Percentiles rank a stretch among this genome's conserved stretches.
These are phyloP conservation scores for Pseudognaphalium luteoalbum DNA, from an alignment of 129 eudicot species.

Conservation along the genomic window DNA sequence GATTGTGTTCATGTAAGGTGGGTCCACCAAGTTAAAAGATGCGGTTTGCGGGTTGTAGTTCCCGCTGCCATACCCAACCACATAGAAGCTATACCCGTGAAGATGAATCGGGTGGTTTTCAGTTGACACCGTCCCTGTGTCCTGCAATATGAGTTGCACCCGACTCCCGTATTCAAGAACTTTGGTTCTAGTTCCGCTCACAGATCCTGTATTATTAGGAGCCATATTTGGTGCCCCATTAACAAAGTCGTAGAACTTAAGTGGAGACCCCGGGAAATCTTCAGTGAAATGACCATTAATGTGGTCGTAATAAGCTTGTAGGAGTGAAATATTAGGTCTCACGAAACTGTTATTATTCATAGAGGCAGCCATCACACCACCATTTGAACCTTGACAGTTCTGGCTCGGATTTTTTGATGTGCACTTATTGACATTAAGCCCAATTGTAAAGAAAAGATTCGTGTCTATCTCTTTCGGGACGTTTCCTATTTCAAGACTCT, in stretches of 20 bases:
- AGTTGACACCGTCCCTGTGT: conserved; percentile 67
- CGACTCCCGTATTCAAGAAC: conserved; percentile 61
- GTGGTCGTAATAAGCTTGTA: conserved; percentile 61
- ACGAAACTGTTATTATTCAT: conserved; percentile 73
- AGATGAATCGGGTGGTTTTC: conserved; percentile 88
- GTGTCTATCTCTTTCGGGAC: conserved; percentile 66
- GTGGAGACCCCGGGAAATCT: conserved; percentile 70
- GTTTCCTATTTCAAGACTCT: conserved; percentile 39
- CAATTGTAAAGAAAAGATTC: conserved; percentile 69
- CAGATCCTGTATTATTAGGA: conserved; percentile 63
- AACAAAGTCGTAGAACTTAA: conserved; percentile 71
- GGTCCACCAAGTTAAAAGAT: conserved; percentile 64
- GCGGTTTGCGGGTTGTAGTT: conserved; percentile 64
- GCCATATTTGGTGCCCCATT: conserved; percentile 71
- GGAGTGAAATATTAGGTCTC: conserved; percentile 55
- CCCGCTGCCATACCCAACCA: conserved; percentile 75
- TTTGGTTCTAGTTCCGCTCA: conserved; percentile 56
- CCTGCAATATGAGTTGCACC: conserved; percentile 73
- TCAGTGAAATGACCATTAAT: conserved; percentile 48
- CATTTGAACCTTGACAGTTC: conserved; percentile 56
- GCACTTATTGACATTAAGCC: conserved; percentile 66
- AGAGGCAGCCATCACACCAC: conserved; percentile 78
- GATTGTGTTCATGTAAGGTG: conserved; percentile 77
- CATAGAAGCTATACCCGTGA: conserved; percentile 78
- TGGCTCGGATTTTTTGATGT: conserved; percentile 46